Base-by-base conservation (phyloP, 1,139 yeast species). In the Debaryomyces robertsiae region DNA sequence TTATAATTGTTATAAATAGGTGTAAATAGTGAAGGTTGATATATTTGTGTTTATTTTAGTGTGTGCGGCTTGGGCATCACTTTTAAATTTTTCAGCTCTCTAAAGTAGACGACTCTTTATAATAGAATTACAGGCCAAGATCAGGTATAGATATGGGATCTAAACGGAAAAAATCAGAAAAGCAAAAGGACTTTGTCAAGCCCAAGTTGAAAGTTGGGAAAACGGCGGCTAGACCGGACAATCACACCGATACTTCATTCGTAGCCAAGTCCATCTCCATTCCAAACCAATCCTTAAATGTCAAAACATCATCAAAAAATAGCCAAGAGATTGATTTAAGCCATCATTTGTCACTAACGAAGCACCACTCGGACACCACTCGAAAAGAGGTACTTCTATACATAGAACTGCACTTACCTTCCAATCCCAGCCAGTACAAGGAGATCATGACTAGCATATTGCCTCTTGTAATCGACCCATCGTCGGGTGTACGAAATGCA, bases 161-260 rank as follows among this genome's bases (percentile, higher is more conserved):
- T 3, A 73, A 75, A 44, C 70, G 70, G 58, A 84, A 83, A 68
- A 79, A 73, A 65, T 72, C 76, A 39, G 87, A 84, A 48, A 85
- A 84, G 66, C 74, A 75, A 52, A 84, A 83, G 65, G 94, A 86
- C 56, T 86, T 86, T 58, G 76, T 68, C 35, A 93, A 91, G 67
- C 77, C 84, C 46, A 91, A 89, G 69, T 77, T 93, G 38, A 84
- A 78, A 57, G 98, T 93, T 30, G 99, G 99, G 42, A 93, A 93
- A 62, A 72, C 84, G 1, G 79, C 81, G 22, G 81, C 81, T 6
- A 79, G 78, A 47, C 80, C 91, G 2, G 78, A 81, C 25, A 89
- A 88, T 58, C 79, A 75, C 45, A 93, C 98, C 4, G 93, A 86
- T 53, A 88, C 96, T 0, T 82, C 93, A 0, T 91, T 91, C 63